Percentiles rank a stretch among this genome's conserved stretches.
Conservation (phyloP, 441 rosid species). For the Lepidium campestre region DNA sequence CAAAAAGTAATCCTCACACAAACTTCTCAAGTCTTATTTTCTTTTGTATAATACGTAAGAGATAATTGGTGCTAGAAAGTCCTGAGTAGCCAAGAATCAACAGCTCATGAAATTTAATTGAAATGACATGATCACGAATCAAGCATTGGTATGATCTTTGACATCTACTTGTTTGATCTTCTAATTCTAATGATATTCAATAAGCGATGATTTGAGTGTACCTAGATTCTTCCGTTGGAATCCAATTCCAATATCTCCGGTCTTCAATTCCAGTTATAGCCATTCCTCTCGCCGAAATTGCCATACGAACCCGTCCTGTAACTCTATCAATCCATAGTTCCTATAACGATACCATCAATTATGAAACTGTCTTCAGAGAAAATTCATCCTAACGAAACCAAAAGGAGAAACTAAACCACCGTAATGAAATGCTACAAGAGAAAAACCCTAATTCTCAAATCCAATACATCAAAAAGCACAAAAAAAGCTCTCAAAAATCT, state of each 20-base stretch:
- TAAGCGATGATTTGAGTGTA: background rate
- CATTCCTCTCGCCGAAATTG: conserved; percentile 82
- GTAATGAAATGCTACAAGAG: background rate
- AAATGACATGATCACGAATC: background rate
- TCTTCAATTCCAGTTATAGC: conserved; percentile 85
- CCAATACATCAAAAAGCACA: background rate
- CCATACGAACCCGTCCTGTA: conserved; percentile 79
- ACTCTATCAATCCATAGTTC: conserved; percentile 87
- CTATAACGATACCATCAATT: conserved; percentile 30
- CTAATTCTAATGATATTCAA: background rate
- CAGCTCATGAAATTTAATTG: background rate
- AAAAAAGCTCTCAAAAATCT: conserved; percentile 19
- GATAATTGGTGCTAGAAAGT: background rate
- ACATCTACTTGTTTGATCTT: background rate
- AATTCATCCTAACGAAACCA: background rate
- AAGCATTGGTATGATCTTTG: background rate
- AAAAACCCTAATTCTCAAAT: conserved; percentile 21
- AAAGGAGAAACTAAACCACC: background rate
- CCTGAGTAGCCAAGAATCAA: background rate
- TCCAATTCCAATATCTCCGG: conserved; percentile 90
- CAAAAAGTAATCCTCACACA: background rate
- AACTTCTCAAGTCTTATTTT: background rate
- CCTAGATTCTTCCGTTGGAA: conserved; percentile 93
- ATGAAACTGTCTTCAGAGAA: background rate
- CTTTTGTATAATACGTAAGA: background rate